These are phyloP conservation scores for Pichia ethanolica DNA, from an alignment of 805 yeast species.

Conservation along the genomic window DNA sequence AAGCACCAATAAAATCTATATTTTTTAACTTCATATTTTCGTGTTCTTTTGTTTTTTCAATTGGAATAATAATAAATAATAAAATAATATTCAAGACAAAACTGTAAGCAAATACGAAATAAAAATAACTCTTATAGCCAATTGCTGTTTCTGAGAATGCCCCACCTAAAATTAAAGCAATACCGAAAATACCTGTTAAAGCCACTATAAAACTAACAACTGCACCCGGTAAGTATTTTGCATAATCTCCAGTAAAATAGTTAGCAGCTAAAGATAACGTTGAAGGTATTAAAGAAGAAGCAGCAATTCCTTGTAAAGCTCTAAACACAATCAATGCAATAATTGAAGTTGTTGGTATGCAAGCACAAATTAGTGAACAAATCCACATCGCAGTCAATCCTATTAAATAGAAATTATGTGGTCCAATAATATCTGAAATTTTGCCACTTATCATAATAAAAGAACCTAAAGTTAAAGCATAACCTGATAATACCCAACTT, in stretches of 20 bases:
- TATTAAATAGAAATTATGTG: conserved; percentile 24
- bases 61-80: conserved; percentile 22
- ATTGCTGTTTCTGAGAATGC: conserved; percentile 31
- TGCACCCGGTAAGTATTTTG: conserved; percentile 9
- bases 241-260: conserved; percentile 17
- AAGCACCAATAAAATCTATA: conserved; percentile 31
- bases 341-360: conserved; percentile 26
- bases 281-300: conserved; percentile 34
- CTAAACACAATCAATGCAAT: conserved; percentile 34
- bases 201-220: conserved; percentile 13
- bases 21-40: conserved; percentile 16
- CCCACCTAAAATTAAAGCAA: conserved; percentile 39
- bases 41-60: conserved; percentile 23
- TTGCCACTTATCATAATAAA: conserved; percentile 38
- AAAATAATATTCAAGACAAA: conserved; percentile 16
- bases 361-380: conserved; percentile 30
- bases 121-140: conserved; percentile 36
- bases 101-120: conserved; percentile 30
- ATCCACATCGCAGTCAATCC: conserved; percentile 15
- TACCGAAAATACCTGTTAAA: conserved; percentile 28
- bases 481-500: conserved; percentile 37
- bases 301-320: conserved; percentile 40
- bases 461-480: conserved; percentile 38
- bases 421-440: conserved; percentile 36
- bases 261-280: conserved; percentile 17